These are phyloP conservation scores for Mortierella sp. DNA, from an alignment of 371 early-diverging fungal species.

Conservation along the genomic window DNA sequence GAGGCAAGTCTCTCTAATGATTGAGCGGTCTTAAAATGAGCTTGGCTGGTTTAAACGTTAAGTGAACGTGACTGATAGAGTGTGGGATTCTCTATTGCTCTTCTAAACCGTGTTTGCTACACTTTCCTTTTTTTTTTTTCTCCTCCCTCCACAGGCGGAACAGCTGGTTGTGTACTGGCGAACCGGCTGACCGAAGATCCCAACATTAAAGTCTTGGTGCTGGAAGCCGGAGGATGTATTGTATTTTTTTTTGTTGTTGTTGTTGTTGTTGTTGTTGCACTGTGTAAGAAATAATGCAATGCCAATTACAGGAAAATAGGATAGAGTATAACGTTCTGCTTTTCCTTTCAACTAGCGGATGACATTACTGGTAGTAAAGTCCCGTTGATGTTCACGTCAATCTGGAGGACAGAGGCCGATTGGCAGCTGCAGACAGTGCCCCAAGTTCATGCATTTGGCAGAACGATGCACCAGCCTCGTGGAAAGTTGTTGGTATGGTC, in stretches of 20 bases:
- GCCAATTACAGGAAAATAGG: background rate
- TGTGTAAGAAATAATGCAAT: background rate
- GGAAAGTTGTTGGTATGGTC: constrained; percentile 42
- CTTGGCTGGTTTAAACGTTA: background rate
- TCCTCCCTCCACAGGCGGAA: constrained; percentile 24
- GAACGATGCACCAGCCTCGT: constrained; percentile 35
- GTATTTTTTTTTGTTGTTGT: constrained; percentile 11
- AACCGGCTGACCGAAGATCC: constrained; percentile 41
- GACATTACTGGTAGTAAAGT: constrained; percentile 30
- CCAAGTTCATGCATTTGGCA: constrained; percentile 34
- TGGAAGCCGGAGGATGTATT: constrained; percentile 48
- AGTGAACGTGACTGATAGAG: background rate
- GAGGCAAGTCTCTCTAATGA: constrained; percentile 13
- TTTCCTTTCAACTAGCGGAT: constrained; percentile 18
- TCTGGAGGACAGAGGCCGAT: constrained; percentile 20
- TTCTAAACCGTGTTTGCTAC: background rate
- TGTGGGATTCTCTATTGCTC: background rate
- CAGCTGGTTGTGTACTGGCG: constrained; percentile 49
- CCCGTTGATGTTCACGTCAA: background rate
- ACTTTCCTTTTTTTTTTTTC: background rate
- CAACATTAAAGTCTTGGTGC: constrained; percentile 33
- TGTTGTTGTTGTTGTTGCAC: background rate
- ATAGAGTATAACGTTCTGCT: background rate
- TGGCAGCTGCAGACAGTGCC: constrained; percentile 40
- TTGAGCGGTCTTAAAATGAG: background rate